These are phyloP conservation scores for Nepenthes mirabilis DNA, from an alignment of 148 eudicot species.

Conservation along the genomic window DNA sequence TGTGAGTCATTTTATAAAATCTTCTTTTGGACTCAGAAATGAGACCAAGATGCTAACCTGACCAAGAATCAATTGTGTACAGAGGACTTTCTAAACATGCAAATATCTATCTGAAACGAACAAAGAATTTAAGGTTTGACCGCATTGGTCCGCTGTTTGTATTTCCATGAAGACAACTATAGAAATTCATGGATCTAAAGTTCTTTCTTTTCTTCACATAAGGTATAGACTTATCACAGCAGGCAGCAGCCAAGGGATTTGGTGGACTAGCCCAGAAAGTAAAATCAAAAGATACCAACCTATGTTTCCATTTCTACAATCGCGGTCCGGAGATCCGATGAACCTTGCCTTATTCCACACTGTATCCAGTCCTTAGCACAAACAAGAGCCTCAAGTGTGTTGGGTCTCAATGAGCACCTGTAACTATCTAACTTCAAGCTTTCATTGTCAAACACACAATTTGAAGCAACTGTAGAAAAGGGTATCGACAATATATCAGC, in stretches of 20 bases:
- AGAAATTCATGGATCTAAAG: too few species aligned
- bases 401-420: conserved; percentile 66
- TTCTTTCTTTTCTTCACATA: too few species aligned
- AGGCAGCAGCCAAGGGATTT: not conserved
- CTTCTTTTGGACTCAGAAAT: too few species aligned
- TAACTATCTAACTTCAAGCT: conserved; percentile 64
- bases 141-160: not conserved
- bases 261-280: conserved; percentile 26
- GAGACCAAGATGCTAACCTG: not conserved
- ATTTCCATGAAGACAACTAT: not conserved
- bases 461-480: conserved; percentile 43
- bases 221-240: too few species aligned
- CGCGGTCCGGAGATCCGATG: conserved; percentile 16
- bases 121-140: conserved; percentile 19
- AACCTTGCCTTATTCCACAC: conserved; percentile 4
- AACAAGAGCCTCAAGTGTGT: conserved; percentile 80
- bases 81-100: not conserved
- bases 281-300: conserved; percentile 6
- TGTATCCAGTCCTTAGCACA: conserved; percentile 81
- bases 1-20: too few species aligned
- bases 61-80: not conserved
- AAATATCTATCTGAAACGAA: conserved; percentile 2
- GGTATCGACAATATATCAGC: conserved; percentile 59
- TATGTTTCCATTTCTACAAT: conserved; percentile 49
- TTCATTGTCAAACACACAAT: conserved; percentile 41